Base-by-base conservation (phyloP, 176 grass and related monocot genomes). In the Poa annua region DNA sequence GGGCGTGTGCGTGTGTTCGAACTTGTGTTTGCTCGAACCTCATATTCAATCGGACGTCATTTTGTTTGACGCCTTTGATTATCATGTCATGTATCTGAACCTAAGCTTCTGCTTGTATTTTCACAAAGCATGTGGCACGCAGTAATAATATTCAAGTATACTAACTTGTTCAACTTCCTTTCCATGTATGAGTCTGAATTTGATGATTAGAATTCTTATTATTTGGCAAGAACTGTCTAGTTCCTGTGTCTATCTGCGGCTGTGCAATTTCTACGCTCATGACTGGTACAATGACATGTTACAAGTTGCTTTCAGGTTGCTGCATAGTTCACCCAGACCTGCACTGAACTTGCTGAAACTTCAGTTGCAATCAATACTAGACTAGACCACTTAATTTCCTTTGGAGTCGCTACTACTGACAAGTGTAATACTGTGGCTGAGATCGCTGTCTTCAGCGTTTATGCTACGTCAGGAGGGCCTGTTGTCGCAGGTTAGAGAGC, bases 21-120 rank as follows among this genome's bases (percentile, higher is more conserved):
- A 72, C 53, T 45, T 63, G 32, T 71, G 74, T 80, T 83, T 66
- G 80, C 50, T 80, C 75, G 84, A 36, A 84, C 75, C 29, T 75
- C 80, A 83, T 83, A 79, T 86, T 59, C 67, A 83, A 39, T 41
- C 68, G 80, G 75, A 3, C 86, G 80, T 86, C 80, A 20, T 74
- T 66, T 32, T 80, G 80, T 66, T 66, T 7, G 79, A 78, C 66
- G 32, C 57, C 78, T 44, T 82, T 50, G 62, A 82, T 79, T 78
- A 79, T 50, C 83, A 63, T 79, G 26, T 60, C 80, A 83, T 86
- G 74, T 86, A 86, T 86, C 66, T 78, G 74, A 83, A 90, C 74
- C 50, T 73, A 74, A 74, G 57, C 55, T 86, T 79, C 39, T 53
- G 53, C 80, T 52, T 85, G 41, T 80, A 82, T 83, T 74, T 80